Percentiles rank a stretch among this genome's conserved stretches.
Conservation (phyloP, 2,329 filamentous ascomycete genomes). For the Paracorniculantispora psalliotae region DNA sequence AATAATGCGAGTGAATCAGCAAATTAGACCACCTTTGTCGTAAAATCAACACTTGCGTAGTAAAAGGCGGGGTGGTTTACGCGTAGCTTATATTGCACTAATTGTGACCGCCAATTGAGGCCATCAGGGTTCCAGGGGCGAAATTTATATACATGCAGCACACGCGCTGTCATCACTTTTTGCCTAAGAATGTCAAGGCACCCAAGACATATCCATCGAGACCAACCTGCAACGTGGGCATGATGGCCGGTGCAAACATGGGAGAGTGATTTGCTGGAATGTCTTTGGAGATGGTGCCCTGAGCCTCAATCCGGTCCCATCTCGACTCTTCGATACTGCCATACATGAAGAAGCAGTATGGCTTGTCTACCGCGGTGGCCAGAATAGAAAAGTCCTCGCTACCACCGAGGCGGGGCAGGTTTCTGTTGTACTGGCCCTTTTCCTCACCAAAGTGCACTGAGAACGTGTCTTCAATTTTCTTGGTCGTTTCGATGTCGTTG, state of each 20-base stretch:
- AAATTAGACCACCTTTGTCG: background rate
- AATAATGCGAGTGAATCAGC: too few species aligned
- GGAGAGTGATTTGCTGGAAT: conserved; percentile 24
- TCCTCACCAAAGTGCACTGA: conserved; percentile 36
- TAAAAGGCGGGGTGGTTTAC: too few species aligned
- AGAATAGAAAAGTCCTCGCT: conserved; percentile 51
- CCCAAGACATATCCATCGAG: conserved; percentile 18
- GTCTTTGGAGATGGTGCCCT: conserved; percentile 16
- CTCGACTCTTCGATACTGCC: conserved; percentile 16
- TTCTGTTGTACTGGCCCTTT: conserved; percentile 27
- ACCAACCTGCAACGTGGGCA: conserved; percentile 21
- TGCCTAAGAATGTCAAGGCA: conserved; percentile 16
- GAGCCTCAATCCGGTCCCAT: conserved; percentile 17
- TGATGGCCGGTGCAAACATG: conserved; percentile 22
- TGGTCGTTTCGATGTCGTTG: conserved; percentile 44
- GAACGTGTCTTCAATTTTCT: conserved; percentile 39
- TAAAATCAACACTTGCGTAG: too few species aligned
- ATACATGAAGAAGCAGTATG: conserved; percentile 20
- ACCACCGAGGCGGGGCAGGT: conserved; percentile 37
- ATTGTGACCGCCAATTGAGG: background rate
- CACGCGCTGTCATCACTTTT: background rate
- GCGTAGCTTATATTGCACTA: background rate
- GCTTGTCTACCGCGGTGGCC: conserved; percentile 17
- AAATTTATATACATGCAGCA: background rate
- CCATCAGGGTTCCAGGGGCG: background rate